phyloP scores from a whole-genome alignment of 345 rosid genomes.

The Carallia brachiata region DNA sequence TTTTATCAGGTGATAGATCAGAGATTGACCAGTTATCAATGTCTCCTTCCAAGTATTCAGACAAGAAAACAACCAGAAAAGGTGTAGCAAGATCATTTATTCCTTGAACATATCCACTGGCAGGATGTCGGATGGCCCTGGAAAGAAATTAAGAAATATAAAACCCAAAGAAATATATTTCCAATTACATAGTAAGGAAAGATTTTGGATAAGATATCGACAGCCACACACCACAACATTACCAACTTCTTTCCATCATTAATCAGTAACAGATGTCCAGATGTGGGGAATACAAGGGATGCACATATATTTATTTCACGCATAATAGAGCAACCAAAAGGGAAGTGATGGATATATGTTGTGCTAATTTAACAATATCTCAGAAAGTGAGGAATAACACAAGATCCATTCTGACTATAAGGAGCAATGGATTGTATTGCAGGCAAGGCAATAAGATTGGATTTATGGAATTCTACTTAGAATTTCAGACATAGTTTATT shows the following conservation, averaged over 20 bases:
- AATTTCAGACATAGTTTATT: background rate
- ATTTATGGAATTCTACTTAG: background rate
- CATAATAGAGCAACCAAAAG: background rate
- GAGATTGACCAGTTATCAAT: conserved; percentile 73
- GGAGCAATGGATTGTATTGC: background rate
- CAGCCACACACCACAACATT: background rate
- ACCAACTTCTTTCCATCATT: conserved; percentile 7
- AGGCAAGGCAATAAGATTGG: background rate
- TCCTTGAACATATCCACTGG: conserved; percentile 98
- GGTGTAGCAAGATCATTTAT: conserved; percentile 99
- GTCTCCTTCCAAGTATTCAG: conserved; percentile 83
- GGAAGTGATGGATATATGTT: no score
- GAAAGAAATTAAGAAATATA: conserved; percentile 27
- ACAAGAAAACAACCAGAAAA: conserved; percentile 87
- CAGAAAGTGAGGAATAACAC: background rate
- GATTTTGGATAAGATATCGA: background rate
- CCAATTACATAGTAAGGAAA: conserved; percentile 10
- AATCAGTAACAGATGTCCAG: background rate
- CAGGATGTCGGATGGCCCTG: conserved; percentile 99
- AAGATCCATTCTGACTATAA: background rate
- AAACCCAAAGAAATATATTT: conserved; percentile 6
- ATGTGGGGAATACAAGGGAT: background rate
- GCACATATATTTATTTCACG: background rate
- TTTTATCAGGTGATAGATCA: conserved; percentile 59
- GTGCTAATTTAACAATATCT: no score